A percentile compares a stretch with the other conserved stretches of the same genome.
Conservation (phyloP, 179 eudicot species). For the Silene noctiflora region DNA sequence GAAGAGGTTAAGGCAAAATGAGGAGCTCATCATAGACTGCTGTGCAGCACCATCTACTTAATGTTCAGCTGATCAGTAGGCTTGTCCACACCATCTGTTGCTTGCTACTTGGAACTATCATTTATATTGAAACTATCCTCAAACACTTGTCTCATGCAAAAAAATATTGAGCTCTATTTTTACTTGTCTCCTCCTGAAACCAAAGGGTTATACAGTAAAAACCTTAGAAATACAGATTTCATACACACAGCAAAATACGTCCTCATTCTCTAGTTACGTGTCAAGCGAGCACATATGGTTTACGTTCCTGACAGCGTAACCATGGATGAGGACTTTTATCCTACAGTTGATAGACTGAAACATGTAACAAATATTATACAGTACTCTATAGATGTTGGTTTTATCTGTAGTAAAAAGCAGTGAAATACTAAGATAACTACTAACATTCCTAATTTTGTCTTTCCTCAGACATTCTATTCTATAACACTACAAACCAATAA, state of each 20-base stretch:
- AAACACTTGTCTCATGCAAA: conserved; percentile 14
- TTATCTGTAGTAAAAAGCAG: not conserved
- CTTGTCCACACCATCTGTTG: conserved; percentile 7
- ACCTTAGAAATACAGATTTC: not conserved
- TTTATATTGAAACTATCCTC: conserved; percentile 9
- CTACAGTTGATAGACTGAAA: not conserved
- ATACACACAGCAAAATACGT: not conserved
- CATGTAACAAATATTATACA: not conserved
- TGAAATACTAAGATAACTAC: not conserved
- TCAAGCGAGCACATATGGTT: not conserved
- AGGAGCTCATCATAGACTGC: conserved; percentile 16
- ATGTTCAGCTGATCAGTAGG: conserved; percentile 2
- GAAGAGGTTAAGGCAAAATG: conserved; percentile 3
- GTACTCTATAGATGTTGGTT: not conserved
- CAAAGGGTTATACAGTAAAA: not conserved
- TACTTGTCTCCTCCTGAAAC: not conserved
- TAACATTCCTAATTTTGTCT: not conserved
- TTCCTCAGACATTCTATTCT: not conserved
- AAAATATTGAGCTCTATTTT: not conserved
- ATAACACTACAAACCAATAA: not conserved
- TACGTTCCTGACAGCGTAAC: not conserved
- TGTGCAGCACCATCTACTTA: conserved; percentile 1
- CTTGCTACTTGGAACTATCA: conserved; percentile 2
- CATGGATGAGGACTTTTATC: not conserved
- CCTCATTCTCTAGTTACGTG: not conserved